Conservation (phyloP, 192 early-diverging fungal genomes). For the Coemansia sp. region DNA sequence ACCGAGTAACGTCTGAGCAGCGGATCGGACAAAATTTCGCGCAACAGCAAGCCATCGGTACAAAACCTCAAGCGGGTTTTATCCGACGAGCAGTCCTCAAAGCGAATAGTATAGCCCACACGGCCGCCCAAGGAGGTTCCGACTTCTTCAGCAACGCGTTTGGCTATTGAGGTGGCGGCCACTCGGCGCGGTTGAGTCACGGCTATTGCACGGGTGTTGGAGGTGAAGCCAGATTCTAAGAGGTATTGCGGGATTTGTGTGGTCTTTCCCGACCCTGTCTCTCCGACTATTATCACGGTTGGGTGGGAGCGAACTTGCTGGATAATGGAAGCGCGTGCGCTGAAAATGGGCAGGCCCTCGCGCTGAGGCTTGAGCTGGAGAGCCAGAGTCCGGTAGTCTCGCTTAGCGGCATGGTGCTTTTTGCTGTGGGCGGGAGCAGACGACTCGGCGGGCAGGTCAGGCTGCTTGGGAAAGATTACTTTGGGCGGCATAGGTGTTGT, state of each 20-base stretch:
- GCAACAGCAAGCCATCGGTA: constrained; percentile 93
- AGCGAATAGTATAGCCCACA: constrained; percentile 94
- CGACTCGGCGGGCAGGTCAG: background rate
- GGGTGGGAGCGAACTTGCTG: constrained; percentile 15
- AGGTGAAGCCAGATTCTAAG: constrained; percentile 56
- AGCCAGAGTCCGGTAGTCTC: constrained; percentile 19
- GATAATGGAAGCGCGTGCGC: constrained; percentile 36
- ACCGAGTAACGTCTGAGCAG: constrained; percentile 74
- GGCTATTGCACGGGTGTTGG: constrained; percentile 56
- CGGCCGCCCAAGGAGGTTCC: constrained; percentile 62
- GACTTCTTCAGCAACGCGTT: constrained; percentile 76
- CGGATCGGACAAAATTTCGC: constrained; percentile 83
- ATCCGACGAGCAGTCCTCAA: constrained; percentile 83
- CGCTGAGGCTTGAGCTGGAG: constrained; percentile 27
- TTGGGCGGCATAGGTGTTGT: background rate
- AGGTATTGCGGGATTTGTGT: constrained; percentile 96
- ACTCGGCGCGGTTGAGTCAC: constrained; percentile 83
- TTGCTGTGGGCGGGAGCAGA: background rate
- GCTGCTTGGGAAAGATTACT: constrained; percentile 7
- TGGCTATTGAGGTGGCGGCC: constrained; percentile 77
- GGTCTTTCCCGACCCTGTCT: constrained; percentile 78
- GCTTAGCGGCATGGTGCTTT: background rate
- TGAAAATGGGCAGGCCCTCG: constrained; percentile 52
- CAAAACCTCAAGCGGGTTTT: constrained; percentile 85
- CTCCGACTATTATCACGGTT: constrained; percentile 70